These are phyloP conservation scores for Leccinellum luteum DNA, from an alignment of 768 basidiomycete species.

Conservation along the genomic window DNA sequence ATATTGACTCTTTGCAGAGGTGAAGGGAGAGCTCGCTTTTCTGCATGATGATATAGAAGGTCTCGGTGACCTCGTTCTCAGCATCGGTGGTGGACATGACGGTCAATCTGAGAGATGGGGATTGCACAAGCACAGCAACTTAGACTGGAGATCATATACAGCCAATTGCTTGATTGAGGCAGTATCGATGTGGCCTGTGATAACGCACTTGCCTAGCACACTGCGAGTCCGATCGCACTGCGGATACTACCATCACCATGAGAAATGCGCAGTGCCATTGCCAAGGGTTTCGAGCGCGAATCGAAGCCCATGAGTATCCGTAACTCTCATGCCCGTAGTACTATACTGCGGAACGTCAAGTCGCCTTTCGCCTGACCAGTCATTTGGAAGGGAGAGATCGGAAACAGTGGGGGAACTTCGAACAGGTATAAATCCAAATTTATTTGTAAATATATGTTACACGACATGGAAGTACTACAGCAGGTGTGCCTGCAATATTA, in stretches of 20 bases:
- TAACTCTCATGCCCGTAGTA: background rate
- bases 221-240: no score
- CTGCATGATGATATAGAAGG: constrained; percentile 2
- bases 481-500: background rate
- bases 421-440: background rate
- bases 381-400: background rate
- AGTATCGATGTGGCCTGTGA: background rate
- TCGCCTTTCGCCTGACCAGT: background rate
- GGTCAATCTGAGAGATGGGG: background rate
- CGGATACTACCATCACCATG: no score
- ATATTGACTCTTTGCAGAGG: background rate
- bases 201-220: background rate
- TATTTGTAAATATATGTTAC: background rate
- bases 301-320: background rate
- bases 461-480: background rate
- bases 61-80: background rate
- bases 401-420: no score
- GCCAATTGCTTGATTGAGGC: background rate
- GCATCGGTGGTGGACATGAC: background rate
- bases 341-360: no score
- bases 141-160: background rate
- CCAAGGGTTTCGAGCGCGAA: background rate
- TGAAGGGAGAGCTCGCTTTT: background rate
- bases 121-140: background rate
- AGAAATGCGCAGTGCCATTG: background rate